These are phyloP conservation scores for Phalaenopsis hybrid DNA, from an alignment of 116 monocot genomes.

Conservation along the genomic window DNA sequence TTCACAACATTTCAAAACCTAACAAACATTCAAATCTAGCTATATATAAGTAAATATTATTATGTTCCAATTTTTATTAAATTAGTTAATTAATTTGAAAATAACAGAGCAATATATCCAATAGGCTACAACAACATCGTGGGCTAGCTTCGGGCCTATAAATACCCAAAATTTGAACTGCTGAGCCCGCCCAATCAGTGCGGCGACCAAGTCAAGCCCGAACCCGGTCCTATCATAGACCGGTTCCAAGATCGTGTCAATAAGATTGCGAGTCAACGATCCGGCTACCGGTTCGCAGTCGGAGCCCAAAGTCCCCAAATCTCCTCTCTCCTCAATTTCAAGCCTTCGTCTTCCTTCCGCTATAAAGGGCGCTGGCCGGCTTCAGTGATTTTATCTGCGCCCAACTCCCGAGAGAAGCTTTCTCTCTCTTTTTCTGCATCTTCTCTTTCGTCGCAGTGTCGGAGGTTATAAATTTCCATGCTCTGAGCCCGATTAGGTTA, in stretches of 20 bases:
- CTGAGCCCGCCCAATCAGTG: too few relatives aligned
- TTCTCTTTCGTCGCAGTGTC: neutral
- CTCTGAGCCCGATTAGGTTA: neutral
- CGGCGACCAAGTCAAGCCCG: neutral
- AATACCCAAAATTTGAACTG: too few relatives aligned
- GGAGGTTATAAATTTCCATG: neutral
- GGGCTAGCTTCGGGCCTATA: too few relatives aligned
- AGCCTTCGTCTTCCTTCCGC: neutral
- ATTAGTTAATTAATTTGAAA: too few relatives aligned
- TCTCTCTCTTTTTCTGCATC: neutral
- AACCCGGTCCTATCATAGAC: neutral
- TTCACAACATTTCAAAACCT: too few relatives aligned
- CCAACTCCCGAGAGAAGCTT: neutral
- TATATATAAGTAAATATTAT: too few relatives aligned
- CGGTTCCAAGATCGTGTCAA: neutral
- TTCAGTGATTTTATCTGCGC: neutral
- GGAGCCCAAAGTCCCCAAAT: slow-evolving; percentile 8
- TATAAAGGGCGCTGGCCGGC: neutral
- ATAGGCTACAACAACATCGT: too few relatives aligned
- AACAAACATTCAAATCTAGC: too few relatives aligned
- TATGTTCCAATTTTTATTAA: too few relatives aligned
- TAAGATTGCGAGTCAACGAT: neutral
- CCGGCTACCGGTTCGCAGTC: neutral
- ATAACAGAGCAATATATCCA: too few relatives aligned
- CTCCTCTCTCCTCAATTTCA: neutral